Base-by-base conservation (phyloP, 331 rosid genomes). In the Cydonia oblonga region DNA sequence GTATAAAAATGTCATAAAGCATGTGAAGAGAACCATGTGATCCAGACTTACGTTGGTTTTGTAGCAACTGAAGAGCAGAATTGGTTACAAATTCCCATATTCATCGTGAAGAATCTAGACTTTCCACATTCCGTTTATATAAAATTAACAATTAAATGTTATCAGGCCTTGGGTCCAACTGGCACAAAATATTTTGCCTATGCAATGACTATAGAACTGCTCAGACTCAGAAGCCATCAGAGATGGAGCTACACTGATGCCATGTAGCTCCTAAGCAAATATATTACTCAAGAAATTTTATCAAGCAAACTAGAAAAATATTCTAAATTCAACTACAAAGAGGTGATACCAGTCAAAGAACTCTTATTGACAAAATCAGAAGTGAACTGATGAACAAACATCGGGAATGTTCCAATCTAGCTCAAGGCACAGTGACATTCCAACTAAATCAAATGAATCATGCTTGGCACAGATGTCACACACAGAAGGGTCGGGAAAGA, bases 1-100 rank as follows among this genome's bases (percentile, higher is more conserved):
- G 67, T 28, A 58, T 26, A 42, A 72, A 57, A 42, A 38, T 57
- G 52, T 56, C 6, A 58, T 1, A 15, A 68, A 33, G 30, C 49
- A 68, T 44, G 57, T 32, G 32, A 75, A 64, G 49, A 78, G 38
- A 79, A 65, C 65, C 3, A 54, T 23, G 24, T 42, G 24, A 59
- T 66, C 46, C 52, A 62, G 54, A 72, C 33, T 52, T 15, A 9
- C 30, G 25, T 5, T 9, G 58, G 33, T 16, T 53, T n/a, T 26
- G 51, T 62, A 24, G 53, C 13, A 51, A 20, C 10, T 14, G 29
- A 72, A n/a, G 64, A 62, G 14, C 70, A n/a, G 12, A 63, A 73
- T 1, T 63, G 60, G 68, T 64, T 49, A 51, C 62, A n/a, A 16
- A 19, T 49, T 49, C 9, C 20, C 6, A 6, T 46, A 46, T 46